Percentiles rank a stretch among this genome's conserved stretches.
phyloP scores from a whole-genome alignment of 306 rosid genomes.

The Arachis hypogaea region DNA sequence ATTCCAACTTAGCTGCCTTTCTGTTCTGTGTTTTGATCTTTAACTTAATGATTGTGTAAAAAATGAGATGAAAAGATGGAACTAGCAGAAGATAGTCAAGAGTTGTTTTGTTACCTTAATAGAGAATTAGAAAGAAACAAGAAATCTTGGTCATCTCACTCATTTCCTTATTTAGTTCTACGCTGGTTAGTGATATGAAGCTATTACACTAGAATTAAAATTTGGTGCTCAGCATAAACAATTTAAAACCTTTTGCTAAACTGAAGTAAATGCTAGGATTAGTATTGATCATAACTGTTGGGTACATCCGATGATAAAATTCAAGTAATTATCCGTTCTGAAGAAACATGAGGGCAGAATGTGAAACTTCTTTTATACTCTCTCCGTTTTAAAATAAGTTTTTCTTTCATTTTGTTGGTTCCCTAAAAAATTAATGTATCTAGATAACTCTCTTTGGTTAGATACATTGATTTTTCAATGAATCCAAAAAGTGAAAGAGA shows the following conservation, averaged over 20 bases:
- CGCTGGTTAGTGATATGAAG: slow-evolving; percentile 23
- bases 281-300: slow-evolving; percentile 9
- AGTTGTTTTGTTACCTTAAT: neutral
- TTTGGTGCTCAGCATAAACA: neutral
- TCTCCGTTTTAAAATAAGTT: too few relatives aligned
- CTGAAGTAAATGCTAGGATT: slow-evolving; percentile 4
- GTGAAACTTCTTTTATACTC: too few relatives aligned
- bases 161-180: slow-evolving; percentile 1
- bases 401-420: too few relatives aligned
- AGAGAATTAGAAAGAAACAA: neutral
- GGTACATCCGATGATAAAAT: neutral
- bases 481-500: too few relatives aligned
- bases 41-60: slow-evolving; percentile 3
- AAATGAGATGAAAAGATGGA: neutral
- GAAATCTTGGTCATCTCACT: neutral
- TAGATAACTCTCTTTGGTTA: too few relatives aligned
- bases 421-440: too few relatives aligned
- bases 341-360: too few relatives aligned
- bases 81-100: neutral
- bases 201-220: slow-evolving; percentile 1
- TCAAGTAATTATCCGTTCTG: slow-evolving; percentile 18
- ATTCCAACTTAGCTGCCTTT: neutral
- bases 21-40: neutral
- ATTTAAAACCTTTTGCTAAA: neutral
- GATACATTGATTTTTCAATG: too few relatives aligned